These are phyloP conservation scores for Neurospora crassa DNA, from an alignment of 2,329 filamentous ascomycete genomes.

Conservation along the genomic window DNA sequence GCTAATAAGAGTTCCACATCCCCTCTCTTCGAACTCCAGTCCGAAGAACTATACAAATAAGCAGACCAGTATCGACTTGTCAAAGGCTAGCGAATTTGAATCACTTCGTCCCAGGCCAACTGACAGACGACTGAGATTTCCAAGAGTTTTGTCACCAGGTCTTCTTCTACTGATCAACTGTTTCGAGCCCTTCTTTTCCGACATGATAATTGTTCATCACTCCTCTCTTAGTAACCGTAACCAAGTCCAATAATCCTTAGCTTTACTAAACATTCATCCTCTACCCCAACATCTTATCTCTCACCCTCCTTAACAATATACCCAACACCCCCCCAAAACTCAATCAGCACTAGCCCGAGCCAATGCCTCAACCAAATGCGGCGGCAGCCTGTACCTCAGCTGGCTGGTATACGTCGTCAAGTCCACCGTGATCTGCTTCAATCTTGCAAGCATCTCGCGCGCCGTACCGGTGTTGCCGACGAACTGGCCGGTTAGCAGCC, in stretches of 20 bases:
- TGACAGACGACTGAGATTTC: neutral
- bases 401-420: conserved; percentile 90
- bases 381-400: conserved; percentile 82
- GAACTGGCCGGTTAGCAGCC: conserved; percentile 61
- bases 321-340: neutral
- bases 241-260: neutral
- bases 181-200: neutral
- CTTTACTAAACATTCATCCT: neutral
- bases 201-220: neutral
- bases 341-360: conserved; percentile 69
- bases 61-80: no score
- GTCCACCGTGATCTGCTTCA: conserved; percentile 77
- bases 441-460: conserved; percentile 55
- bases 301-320: neutral
- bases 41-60: no score
- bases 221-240: neutral
- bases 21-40: no score
- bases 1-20: no score
- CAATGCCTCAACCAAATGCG: conserved; percentile 78
- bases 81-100: neutral
- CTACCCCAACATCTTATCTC: neutral
- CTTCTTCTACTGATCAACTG: neutral
- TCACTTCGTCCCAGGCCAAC: neutral
- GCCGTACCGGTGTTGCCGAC: conserved; percentile 60
- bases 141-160: neutral